Conservation (phyloP, 164 flowering plant species). For the Stephania cephalantha region DNA sequence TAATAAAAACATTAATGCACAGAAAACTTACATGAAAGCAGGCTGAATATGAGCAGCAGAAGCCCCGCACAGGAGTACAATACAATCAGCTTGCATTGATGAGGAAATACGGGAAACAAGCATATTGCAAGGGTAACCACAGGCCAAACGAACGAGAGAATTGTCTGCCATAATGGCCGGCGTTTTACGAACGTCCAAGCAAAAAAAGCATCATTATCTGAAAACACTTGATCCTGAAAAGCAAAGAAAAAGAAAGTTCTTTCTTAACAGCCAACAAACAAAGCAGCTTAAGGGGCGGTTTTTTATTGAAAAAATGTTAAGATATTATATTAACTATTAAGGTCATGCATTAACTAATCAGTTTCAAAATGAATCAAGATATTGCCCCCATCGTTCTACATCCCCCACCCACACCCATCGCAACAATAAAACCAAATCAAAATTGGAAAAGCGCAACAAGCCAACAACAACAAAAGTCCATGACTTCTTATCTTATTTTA, state of each 20-base stretch:
- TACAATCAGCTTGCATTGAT: conserved; percentile 68
- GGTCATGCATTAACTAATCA: no score
- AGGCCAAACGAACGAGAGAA: conserved; percentile 92
- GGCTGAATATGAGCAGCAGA: conserved; percentile 59
- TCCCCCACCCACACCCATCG: neutral
- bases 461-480: neutral
- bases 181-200: conserved; percentile 91
- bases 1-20: neutral
- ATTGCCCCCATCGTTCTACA: neutral
- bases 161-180: conserved; percentile 91
- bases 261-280: no score
- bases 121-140: conserved; percentile 94
- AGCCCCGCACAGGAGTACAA: conserved; percentile 88
- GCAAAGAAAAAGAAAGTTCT: neutral
- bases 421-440: neutral
- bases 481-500: neutral
- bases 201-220: conserved; percentile 93
- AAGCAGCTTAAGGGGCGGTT: no score
- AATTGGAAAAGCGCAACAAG: neutral
- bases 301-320: no score
- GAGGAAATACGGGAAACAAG: conserved; percentile 97
- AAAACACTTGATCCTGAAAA: conserved; percentile 84
- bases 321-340: no score
- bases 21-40: conserved; percentile 57
- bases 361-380: neutral